A percentile compares a stretch with the other conserved stretches of the same genome.
phyloP scores from a whole-genome alignment of 2,329 filamentous ascomycete genomes.

The Annulohypoxylon truncatum region DNA sequence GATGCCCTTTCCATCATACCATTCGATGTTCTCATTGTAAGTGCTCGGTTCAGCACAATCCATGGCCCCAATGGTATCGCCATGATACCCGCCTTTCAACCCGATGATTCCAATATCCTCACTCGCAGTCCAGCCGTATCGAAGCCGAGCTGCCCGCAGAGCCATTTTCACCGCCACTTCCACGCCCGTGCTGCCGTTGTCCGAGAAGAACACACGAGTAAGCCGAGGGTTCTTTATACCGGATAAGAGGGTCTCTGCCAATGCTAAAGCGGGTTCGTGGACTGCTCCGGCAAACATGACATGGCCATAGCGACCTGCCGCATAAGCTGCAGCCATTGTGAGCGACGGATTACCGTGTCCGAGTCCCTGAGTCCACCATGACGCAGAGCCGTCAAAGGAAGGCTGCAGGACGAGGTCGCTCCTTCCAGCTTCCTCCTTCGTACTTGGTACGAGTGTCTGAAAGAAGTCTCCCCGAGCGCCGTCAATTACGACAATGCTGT shows the following conservation, averaged over 20 bases:
- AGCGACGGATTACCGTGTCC: slow-evolving; percentile 81
- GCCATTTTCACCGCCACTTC: slow-evolving; percentile 91
- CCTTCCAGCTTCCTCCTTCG: background rate
- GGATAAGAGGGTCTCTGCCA: slow-evolving; percentile 73
- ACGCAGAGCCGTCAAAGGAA: slow-evolving; percentile 85
- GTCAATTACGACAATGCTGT: slow-evolving; percentile 79
- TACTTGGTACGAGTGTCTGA: slow-evolving; percentile 61
- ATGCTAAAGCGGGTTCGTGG: slow-evolving; percentile 79
- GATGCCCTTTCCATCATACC: slow-evolving; percentile 81
- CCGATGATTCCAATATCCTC: slow-evolving; percentile 76
- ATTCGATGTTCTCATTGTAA: slow-evolving; percentile 86
- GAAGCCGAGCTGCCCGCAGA: slow-evolving; percentile 72
- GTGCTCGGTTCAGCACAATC: slow-evolving; percentile 81
- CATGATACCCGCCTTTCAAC: slow-evolving; percentile 84
- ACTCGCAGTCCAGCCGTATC: slow-evolving; percentile 73
- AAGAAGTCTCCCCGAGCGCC: slow-evolving; percentile 85
- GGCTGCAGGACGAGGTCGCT: slow-evolving; percentile 63
- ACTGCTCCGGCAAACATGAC: slow-evolving; percentile 87
- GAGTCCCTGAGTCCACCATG: slow-evolving; percentile 92
- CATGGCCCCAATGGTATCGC: slow-evolving; percentile 90
- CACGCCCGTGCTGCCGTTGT: slow-evolving; percentile 85
- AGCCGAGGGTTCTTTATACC: slow-evolving; percentile 73
- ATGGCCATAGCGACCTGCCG: slow-evolving; percentile 85
- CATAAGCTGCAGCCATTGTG: slow-evolving; percentile 80
- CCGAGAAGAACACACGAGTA: slow-evolving; percentile 80